A percentile compares a stretch with the other conserved stretches of the same genome.
Conservation (phyloP, 352 stramenopile genomes). For the Phytopythium helicoides region DNA sequence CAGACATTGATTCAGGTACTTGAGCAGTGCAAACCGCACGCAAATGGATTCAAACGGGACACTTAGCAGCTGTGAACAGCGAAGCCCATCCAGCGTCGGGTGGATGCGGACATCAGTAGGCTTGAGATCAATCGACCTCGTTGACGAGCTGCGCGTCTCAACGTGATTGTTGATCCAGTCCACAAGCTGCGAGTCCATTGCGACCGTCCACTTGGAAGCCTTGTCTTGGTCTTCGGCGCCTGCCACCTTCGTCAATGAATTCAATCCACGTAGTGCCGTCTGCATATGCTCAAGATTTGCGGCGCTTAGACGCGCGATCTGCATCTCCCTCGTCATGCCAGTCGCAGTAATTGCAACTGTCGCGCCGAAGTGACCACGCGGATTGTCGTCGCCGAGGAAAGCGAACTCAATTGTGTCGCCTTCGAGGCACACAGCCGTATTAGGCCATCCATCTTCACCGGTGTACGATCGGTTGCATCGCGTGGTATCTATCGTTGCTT, state of each 20-base stretch:
- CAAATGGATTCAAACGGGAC: slow-evolving; percentile 57
- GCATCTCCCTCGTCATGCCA: slow-evolving; percentile 59
- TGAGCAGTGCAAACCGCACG: slow-evolving; percentile 76
- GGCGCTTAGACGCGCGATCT: slow-evolving; percentile 45
- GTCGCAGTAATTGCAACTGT: slow-evolving; percentile 54
- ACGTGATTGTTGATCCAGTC: slow-evolving; percentile 87
- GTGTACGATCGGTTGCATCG: slow-evolving; percentile 31
- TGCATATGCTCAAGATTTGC: slow-evolving; percentile 38
- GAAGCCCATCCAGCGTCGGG: slow-evolving; percentile 61
- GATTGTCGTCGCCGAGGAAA: slow-evolving; percentile 60
- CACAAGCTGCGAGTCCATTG: slow-evolving; percentile 83
- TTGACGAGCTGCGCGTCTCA: slow-evolving; percentile 34
- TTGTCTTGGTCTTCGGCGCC: slow-evolving; percentile 1
- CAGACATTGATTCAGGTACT: slow-evolving; percentile 78
- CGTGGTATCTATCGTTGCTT: slow-evolving; percentile 7
- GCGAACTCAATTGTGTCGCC: slow-evolving; percentile 60
- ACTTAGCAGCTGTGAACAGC: slow-evolving; percentile 67
- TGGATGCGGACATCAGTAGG: slow-evolving; percentile 73
- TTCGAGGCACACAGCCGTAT: slow-evolving; percentile 45
- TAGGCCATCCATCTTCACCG: slow-evolving; percentile 45
- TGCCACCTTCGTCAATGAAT: not conserved
- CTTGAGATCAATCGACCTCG: slow-evolving; percentile 56
- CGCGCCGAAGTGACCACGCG: slow-evolving; percentile 52
- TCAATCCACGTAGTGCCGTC: slow-evolving; percentile 16
- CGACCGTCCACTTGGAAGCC: slow-evolving; percentile 38